These are phyloP conservation scores for Hansenula lynferdii DNA, from an alignment of 1,139 yeast species.

Conservation along the genomic window DNA sequence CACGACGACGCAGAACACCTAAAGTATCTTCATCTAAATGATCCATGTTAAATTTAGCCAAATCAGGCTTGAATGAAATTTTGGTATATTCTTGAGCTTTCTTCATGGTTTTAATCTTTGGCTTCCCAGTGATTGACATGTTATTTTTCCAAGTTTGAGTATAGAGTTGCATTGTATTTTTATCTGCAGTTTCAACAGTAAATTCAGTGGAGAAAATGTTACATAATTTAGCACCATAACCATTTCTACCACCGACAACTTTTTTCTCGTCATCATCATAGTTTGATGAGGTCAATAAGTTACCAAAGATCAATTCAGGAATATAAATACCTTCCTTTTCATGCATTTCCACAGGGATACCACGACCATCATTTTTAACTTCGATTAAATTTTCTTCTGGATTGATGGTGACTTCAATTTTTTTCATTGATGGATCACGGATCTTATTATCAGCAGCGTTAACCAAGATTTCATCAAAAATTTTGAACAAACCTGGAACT, in stretches of 20 bases:
- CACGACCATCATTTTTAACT: constrained; percentile 90
- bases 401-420: constrained; percentile 74
- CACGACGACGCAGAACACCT: constrained; percentile 79
- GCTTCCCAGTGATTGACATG: constrained; percentile 76
- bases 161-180: constrained; percentile 55
- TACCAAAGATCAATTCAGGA: constrained; percentile 96
- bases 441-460: constrained; percentile 99
- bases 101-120: constrained; percentile 56
- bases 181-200: constrained; percentile 85
- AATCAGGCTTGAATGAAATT: constrained; percentile 86
- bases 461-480: constrained; percentile 94
- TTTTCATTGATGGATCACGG: constrained; percentile 87
- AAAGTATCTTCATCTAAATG: background rate
- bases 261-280: constrained; percentile 94
- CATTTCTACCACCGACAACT: constrained; percentile 98
- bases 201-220: constrained; percentile 90
- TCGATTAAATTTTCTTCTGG: constrained; percentile 70
- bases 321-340: constrained; percentile 87
- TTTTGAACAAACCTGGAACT: constrained; percentile 95
- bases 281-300: constrained; percentile 89
- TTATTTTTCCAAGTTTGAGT: constrained; percentile 83
- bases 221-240: constrained; percentile 96
- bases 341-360: constrained; percentile 95
- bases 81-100: constrained; percentile 71
- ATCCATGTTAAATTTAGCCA: constrained; percentile 74